Evolutionary conservation across 345 rosid species (phyloP), one percentile per base, ranked within the genome.

Genomic region (Hypericum androsaemum): DNA sequence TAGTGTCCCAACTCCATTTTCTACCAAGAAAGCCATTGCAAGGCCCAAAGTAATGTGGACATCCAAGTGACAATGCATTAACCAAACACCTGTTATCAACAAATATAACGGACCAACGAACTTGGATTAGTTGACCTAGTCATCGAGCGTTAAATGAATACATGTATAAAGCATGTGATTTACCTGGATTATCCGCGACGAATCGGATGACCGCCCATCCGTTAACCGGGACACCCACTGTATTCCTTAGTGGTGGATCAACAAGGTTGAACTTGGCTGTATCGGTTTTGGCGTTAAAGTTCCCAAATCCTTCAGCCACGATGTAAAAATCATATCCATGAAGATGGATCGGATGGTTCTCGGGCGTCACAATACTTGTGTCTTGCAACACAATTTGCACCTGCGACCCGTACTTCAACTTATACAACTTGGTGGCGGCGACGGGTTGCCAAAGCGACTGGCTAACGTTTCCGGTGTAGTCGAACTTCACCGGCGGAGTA

Each of bases 21-120:
- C 92, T 2, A 90, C 98, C 57, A 87, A 15, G 64, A 90, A 90
- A 35, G 84, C 92, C 95, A 73, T 80, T 15, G 95, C 92, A 44
- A 90, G 12, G 6, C 98, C 96, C 98, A 94, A 86, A 0, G 69
- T 46, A 14, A 90, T 79, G 47, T 90, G 98, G 62, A 80, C 92
- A 64, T 89, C 97, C 80, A 89, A 73, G 75, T 86, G 97, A 63
- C 96, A 86, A 60, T 89, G 97, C 96, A 86, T 77, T 48, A 90
- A 10, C 98, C 96, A 90, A 41, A 81, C 85, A 28, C 98, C 97
- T 86, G 69, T 71, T 59, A 37, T 39, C 41, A 3, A 7, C 7
- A 1, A 12, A 32, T 14, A 37, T 11, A 35, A 41, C 6, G 9
- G 12, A n/a, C n/a, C 13, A 13, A 58, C 12, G 10, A 13, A 43